Base-by-base conservation (phyloP, 2,329 filamentous ascomycete species). In the Ambrosiella cleistominuta region DNA sequence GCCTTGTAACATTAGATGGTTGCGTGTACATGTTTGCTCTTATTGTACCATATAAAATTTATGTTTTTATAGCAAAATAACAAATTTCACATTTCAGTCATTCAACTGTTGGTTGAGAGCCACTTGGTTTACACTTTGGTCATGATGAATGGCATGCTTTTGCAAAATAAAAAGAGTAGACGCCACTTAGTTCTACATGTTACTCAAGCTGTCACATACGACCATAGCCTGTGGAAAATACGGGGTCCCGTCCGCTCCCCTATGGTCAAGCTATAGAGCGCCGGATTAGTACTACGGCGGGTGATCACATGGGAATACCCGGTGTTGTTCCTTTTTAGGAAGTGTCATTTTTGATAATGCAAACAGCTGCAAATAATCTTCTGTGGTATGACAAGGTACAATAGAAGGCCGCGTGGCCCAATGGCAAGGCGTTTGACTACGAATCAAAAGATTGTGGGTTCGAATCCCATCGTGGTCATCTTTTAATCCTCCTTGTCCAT, bases 1-100 rank as follows among this genome's bases (percentile, higher is more conserved):
- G 51, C 59, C 27, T 13, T 58, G 56, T 58, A 61, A 61, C 49
- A 60, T 51, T 60, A 60, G 38, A 15, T 44, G 52, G 44, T 13
- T 13, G 44, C 7, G 44, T 13, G 44, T 15, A 17, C 8, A 15
- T 47, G 44, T 47, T 15, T 47, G 44, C n/a, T 13, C 19, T 15
- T 47, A 15, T 47, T 12, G 40, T 11, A 12, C 11, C n/a, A 42
- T 13, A 47, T 47, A 47, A 17, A 47, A 2, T 47, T 47, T 3
- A 15, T 13, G 44, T 17, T 27, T 27, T 27, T 27, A 27, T 4
- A 27, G 27, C 27, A 27, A 27, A 27, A 27, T 27, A 27, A 5
- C 27, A 27, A 27, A 27, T 27, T 27, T 27, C 27, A 27, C 27
- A 27, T 27, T 27, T 27, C 27, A 27, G 27, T 27, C 27, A 27